These are phyloP conservation scores for Lyophyllum semitale DNA, from an alignment of 768 basidiomycete genomes.

Conservation along the genomic window DNA sequence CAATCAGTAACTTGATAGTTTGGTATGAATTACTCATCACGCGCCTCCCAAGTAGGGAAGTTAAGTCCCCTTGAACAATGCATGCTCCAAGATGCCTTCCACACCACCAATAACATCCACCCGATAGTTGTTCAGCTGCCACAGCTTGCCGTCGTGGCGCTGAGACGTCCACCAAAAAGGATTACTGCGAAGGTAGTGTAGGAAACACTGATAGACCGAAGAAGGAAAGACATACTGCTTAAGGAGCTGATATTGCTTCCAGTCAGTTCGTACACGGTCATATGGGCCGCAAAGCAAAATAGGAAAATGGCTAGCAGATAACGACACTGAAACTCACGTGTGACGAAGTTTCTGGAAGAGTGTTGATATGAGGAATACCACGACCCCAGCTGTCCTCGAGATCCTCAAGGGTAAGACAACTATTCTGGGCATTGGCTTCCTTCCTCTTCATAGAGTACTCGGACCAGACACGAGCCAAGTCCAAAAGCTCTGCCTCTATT, in stretches of 20 bases:
- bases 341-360: slow-evolving; percentile 98
- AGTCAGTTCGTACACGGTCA: slow-evolving; percentile 96
- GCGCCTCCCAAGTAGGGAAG: slow-evolving; percentile 96
- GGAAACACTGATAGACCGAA: neutral
- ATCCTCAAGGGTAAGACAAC: slow-evolving; percentile 95
- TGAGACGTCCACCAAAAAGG: slow-evolving; percentile 99
- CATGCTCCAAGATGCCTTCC: slow-evolving; percentile 95
- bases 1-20: slow-evolving; percentile 2
- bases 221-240: slow-evolving; percentile 65
- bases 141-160: slow-evolving; percentile 93
- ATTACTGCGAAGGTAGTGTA: slow-evolving; percentile 52
- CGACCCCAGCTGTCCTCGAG: slow-evolving; percentile 99
- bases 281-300: slow-evolving; percentile 59
- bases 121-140: slow-evolving; percentile 98
- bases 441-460: slow-evolving; percentile 99
- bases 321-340: slow-evolving; percentile 52
- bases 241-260: slow-evolving; percentile 94
- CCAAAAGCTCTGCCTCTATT: slow-evolving; percentile 97
- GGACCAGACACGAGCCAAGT: slow-evolving; percentile 98
- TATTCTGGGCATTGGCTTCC: slow-evolving; percentile 98
- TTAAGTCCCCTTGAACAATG: slow-evolving; percentile 97
- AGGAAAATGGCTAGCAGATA: neutral
- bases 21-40: slow-evolving; percentile 15
- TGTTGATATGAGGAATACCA: slow-evolving; percentile 98
- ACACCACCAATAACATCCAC: slow-evolving; percentile 98